These are phyloP conservation scores for Clavulina sp. DNA, from an alignment of 768 basidiomycete genomes.

Conservation along the genomic window DNA sequence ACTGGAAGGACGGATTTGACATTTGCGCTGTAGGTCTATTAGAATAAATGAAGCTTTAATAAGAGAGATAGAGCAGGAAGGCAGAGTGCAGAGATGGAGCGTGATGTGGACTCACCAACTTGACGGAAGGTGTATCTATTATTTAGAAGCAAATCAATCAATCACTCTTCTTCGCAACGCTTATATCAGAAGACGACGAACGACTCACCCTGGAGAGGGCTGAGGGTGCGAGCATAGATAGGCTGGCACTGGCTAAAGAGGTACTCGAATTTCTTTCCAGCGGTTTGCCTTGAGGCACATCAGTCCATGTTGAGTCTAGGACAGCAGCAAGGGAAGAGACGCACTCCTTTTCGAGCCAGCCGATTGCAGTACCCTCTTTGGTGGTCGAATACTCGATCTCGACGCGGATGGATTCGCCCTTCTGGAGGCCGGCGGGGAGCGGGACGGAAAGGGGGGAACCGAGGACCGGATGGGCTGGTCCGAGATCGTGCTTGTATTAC, in stretches of 20 bases:
- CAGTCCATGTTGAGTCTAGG: not conserved
- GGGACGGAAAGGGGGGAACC: conserved; percentile 55
- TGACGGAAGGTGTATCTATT: conserved; percentile 68
- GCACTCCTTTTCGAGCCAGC: conserved; percentile 75
- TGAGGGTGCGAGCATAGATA: conserved; percentile 64
- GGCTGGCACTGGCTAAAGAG: conserved; percentile 90
- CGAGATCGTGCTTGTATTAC: conserved; percentile 31
- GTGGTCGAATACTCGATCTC: conserved; percentile 57
- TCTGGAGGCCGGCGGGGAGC: conserved; percentile 26
- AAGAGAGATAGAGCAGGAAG: not conserved
- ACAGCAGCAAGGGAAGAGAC: not conserved
- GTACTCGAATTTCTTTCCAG: conserved; percentile 69
- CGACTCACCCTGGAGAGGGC: conserved; percentile 52
- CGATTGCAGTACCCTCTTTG: conserved; percentile 53
- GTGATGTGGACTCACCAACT: conserved; percentile 37
- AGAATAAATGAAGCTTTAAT: not conserved
- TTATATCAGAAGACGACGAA: not conserved
- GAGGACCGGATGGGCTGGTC: conserved; percentile 47
- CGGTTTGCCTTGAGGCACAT: conserved; percentile 40
- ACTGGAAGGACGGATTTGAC: conserved; percentile 65
- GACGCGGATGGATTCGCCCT: conserved; percentile 29
- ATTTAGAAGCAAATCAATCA: not conserved
- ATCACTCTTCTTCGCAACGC: not conserved
- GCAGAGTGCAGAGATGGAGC: not conserved
- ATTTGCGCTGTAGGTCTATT: conserved; percentile 63